These are phyloP conservation scores for Prunus salicina DNA, from an alignment of 306 rosid genomes.

Conservation along the genomic window DNA sequence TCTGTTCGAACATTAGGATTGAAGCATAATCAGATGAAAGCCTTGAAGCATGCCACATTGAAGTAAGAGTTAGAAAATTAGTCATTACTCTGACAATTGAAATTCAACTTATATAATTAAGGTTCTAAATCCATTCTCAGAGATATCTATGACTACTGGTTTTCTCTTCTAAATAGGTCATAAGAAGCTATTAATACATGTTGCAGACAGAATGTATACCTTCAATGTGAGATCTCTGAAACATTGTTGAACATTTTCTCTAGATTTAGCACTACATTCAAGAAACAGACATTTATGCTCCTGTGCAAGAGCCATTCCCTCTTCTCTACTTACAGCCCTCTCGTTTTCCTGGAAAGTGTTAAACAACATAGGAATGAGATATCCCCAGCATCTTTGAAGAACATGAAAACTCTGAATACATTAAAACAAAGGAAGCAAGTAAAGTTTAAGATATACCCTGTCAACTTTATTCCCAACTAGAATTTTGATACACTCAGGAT, in stretches of 20 bases:
- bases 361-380: not conserved
- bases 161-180: no score
- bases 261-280: constrained; percentile 82
- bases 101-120: no score
- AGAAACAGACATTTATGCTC: constrained; percentile 65
- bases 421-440: not conserved
- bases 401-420: not conserved
- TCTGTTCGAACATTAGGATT: constrained; percentile 32
- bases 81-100: no score
- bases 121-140: no score
- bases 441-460: constrained; percentile 41
- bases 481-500: constrained; percentile 69
- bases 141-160: no score
- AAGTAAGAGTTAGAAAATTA: not conserved
- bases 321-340: constrained; percentile 75
- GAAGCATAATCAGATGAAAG: constrained; percentile 10
- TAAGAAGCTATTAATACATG: no score
- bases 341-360: constrained; percentile 53
- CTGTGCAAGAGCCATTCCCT: constrained; percentile 79
- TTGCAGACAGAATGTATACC: constrained; percentile 33
- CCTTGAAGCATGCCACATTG: not conserved
- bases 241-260: constrained; percentile 81
- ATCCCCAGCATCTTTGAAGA: not conserved
- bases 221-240: constrained; percentile 61
- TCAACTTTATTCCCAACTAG: constrained; percentile 93